Percentiles rank a stretch among this genome's conserved stretches.
phyloP scores from a whole-genome alignment of 1,139 yeast species.

The Hyphopichia wangnamkhiaoensis region DNA sequence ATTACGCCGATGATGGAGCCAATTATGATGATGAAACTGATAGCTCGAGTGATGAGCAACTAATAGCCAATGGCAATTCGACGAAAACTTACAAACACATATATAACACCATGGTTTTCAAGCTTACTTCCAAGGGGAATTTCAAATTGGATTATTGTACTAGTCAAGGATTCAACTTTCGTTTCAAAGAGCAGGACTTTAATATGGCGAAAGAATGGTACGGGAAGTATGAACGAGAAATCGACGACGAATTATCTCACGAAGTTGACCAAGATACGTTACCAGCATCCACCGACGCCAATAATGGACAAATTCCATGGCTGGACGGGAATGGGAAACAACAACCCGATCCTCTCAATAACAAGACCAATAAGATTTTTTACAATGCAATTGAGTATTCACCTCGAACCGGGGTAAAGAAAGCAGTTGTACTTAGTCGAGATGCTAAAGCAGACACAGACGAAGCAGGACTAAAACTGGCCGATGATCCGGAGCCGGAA shows the following conservation, averaged over 20 bases:
- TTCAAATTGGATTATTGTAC: constrained; percentile 30
- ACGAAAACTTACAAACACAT: constrained; percentile 5
- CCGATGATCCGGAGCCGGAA: too few relatives aligned
- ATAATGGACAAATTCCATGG: background rate
- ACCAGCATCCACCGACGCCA: too few relatives aligned
- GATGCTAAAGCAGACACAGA: too few relatives aligned
- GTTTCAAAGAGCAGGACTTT: constrained; percentile 19
- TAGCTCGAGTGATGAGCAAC: constrained; percentile 27
- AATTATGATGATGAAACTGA: constrained; percentile 24
- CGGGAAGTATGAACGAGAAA: constrained; percentile 2
- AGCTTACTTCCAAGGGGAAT: constrained; percentile 24
- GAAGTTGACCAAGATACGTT: too few relatives aligned
- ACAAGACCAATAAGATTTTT: background rate
- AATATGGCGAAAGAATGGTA: background rate
- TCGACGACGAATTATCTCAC: constrained; percentile 1
- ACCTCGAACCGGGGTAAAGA: constrained; percentile 13
- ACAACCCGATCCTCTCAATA: too few relatives aligned
- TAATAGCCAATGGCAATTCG: too few relatives aligned
- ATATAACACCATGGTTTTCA: constrained; percentile 30
- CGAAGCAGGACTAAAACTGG: too few relatives aligned
- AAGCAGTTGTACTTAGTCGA: constrained; percentile 4
- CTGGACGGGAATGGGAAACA: background rate
- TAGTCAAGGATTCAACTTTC: constrained; percentile 38
- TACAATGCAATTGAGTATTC: constrained; percentile 14
- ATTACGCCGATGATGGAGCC: constrained; percentile 10